Evolutionary conservation across 306 rosid species (phyloP).

Genomic region (Chamaecrista fasciculata): DNA sequence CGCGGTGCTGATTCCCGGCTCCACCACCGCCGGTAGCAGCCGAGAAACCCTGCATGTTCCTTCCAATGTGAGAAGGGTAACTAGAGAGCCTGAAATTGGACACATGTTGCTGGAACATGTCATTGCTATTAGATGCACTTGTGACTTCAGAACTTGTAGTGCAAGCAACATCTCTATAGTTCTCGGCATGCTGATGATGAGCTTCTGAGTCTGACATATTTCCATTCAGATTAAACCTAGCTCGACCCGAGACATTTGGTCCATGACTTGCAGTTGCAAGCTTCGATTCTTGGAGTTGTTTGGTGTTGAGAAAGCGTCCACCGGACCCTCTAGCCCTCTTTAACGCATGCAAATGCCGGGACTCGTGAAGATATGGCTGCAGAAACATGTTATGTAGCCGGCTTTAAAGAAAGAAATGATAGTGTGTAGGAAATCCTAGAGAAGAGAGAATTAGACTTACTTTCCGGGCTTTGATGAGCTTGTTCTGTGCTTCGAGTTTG

Average conservation of each 20-base stretch:
- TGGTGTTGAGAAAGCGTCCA: constrained; percentile 67
- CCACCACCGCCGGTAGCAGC: constrained; percentile 34
- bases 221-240: constrained; percentile 32
- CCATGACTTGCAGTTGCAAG: constrained; percentile 19
- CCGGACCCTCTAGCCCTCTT: constrained; percentile 79
- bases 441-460: constrained; percentile 33
- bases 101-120: constrained; percentile 37
- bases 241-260: constrained; percentile 22
- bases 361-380: constrained; percentile 84
- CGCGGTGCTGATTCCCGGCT: constrained; percentile 33
- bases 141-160: constrained; percentile 23
- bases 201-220: constrained; percentile 35
- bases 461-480: constrained; percentile 65
- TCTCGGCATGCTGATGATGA: constrained; percentile 35
- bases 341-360: constrained; percentile 71
- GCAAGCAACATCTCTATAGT: constrained; percentile 42
- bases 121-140: constrained; percentile 17
- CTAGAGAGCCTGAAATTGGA: constrained; percentile 47
- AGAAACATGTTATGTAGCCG: not conserved
- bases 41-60: constrained; percentile 30
- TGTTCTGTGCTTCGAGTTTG: constrained; percentile 73
- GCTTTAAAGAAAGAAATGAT: not conserved
- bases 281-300: constrained; percentile 42
- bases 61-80: constrained; percentile 47
- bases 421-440: too few relatives aligned